These are phyloP conservation scores for Acanthamoeba sp. DNA, from an alignment of 208 protist species.

Conservation along the genomic window DNA sequence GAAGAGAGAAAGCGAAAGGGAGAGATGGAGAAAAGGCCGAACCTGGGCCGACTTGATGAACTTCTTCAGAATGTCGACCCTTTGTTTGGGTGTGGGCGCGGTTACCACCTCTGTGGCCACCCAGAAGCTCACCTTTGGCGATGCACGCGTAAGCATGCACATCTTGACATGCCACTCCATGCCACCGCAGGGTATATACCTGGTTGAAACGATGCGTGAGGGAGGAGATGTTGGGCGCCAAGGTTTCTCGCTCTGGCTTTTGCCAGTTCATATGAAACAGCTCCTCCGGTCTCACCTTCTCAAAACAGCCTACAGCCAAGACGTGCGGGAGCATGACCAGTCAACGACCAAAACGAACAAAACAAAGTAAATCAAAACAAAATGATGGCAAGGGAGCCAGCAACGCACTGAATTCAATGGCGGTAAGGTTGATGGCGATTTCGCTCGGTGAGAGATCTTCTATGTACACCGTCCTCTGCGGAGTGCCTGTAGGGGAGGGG, in stretches of 20 bases:
- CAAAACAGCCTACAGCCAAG: not conserved
- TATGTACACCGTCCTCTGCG: conserved; percentile 1
- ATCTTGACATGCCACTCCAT: too few relatives aligned
- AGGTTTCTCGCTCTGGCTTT: not conserved
- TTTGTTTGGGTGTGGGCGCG: conserved; percentile 10
- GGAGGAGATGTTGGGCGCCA: conserved; percentile 29
- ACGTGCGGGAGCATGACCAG: too few relatives aligned
- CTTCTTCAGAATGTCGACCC: conserved; percentile 51
- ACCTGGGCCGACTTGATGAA: conserved; percentile 55
- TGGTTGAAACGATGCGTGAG: conserved; percentile 31
- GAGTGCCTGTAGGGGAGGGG: too few relatives aligned
- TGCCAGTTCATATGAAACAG: conserved; percentile 65
- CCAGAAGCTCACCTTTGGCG: conserved; percentile 71
- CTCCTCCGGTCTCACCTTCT: conserved; percentile 27
- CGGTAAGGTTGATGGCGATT: conserved; percentile 16
- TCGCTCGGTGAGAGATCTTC: conserved; percentile 18
- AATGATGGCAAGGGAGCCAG: not conserved
- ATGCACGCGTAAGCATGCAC: not conserved
- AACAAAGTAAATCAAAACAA: not conserved
- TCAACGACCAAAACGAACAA: too few relatives aligned
- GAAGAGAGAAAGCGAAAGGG: not conserved
- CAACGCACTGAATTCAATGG: conserved; percentile 21
- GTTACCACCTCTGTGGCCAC: conserved; percentile 65
- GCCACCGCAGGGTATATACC: not conserved
- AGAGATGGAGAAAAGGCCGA: not conserved